A percentile compares a stretch with the other conserved stretches of the same genome.
phyloP scores from a whole-genome alignment of 2,329 filamentous ascomycete species.

The Kalaharituber pfeilii region DNA sequence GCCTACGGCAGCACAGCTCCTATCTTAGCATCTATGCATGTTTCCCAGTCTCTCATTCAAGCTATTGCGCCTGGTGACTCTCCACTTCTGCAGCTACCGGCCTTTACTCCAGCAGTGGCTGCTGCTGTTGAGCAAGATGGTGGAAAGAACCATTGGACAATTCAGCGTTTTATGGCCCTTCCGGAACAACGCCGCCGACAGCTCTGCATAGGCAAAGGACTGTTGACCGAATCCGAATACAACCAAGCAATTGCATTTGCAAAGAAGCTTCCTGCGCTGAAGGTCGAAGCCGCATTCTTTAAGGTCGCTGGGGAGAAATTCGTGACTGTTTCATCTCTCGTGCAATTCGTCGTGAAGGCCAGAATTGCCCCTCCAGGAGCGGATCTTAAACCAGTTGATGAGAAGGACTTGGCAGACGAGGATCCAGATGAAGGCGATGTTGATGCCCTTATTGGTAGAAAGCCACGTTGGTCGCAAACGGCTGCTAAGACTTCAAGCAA shows the following conservation, averaged over 20 bases:
- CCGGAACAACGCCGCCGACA: slow-evolving; percentile 56
- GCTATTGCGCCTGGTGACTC: slow-evolving; percentile 68
- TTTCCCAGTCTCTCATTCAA: slow-evolving; percentile 77
- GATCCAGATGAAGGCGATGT: slow-evolving; percentile 88
- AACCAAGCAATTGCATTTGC: slow-evolving; percentile 57
- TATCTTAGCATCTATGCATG: slow-evolving; percentile 62
- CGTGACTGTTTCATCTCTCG: slow-evolving; percentile 80
- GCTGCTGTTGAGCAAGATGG: slow-evolving; percentile 52
- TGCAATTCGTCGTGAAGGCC: slow-evolving; percentile 87
- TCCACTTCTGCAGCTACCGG: slow-evolving; percentile 77
- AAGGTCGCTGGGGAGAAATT: slow-evolving; percentile 91
- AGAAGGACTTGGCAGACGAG: slow-evolving; percentile 69
- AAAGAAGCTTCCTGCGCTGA: slow-evolving; percentile 64
- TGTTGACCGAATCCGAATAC: slow-evolving; percentile 63
- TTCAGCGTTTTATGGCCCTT: slow-evolving; percentile 79
- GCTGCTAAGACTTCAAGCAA: slow-evolving; percentile 39
- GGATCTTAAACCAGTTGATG: slow-evolving; percentile 56
- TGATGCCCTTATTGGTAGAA: slow-evolving; percentile 64
- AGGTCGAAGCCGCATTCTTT: slow-evolving; percentile 88
- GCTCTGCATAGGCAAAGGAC: slow-evolving; percentile 50
- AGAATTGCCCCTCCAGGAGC: slow-evolving; percentile 81
- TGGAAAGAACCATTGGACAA: slow-evolving; percentile 53
- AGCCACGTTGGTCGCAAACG: slow-evolving; percentile 36
- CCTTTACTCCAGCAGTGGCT: slow-evolving; percentile 54
- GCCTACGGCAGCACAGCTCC: slow-evolving; percentile 72